These are phyloP conservation scores for Chloranthus sessilifolius DNA, from an alignment of 164 flowering plant genomes.

Conservation along the genomic window DNA sequence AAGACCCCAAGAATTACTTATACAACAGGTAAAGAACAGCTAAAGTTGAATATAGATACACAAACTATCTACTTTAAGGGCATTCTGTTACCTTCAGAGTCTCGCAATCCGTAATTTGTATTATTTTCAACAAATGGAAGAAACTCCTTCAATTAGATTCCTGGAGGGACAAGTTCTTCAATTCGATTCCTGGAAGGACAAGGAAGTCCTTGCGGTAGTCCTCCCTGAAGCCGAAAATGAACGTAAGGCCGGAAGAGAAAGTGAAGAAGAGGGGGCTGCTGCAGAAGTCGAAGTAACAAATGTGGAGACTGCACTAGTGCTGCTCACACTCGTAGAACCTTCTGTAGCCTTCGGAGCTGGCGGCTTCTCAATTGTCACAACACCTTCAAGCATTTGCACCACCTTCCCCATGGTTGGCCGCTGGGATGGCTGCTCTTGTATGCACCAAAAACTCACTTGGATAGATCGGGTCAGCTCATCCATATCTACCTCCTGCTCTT, in stretches of 20 bases:
- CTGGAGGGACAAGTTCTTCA: too few relatives aligned
- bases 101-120: too few relatives aligned
- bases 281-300: conserved; percentile 11
- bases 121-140: too few relatives aligned
- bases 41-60: too few relatives aligned
- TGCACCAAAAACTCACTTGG: conserved; percentile 37
- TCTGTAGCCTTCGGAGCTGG: conserved; percentile 28
- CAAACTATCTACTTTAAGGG: too few relatives aligned
- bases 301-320: conserved; percentile 17
- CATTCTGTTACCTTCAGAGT: too few relatives aligned
- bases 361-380: conserved; percentile 22
- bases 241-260: conserved; percentile 16
- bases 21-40: too few relatives aligned
- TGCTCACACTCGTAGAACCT: conserved; percentile 18
- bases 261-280: conserved; percentile 11
- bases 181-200: too few relatives aligned
- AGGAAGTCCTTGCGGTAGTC: conserved; percentile 15
- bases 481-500: conserved; percentile 21
- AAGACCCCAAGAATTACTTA: too few relatives aligned
- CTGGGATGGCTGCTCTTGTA: conserved; percentile 35
- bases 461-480: conserved; percentile 22
- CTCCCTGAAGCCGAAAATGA: conserved; percentile 14
- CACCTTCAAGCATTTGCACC: conserved; percentile 38
- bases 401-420: conserved; percentile 37
- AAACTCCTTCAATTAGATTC: conserved; percentile 3